Percentiles rank a stretch among this genome's conserved stretches.
Conservation (phyloP, 2,329 filamentous ascomycete genomes). For the Cercospora berteroae region DNA sequence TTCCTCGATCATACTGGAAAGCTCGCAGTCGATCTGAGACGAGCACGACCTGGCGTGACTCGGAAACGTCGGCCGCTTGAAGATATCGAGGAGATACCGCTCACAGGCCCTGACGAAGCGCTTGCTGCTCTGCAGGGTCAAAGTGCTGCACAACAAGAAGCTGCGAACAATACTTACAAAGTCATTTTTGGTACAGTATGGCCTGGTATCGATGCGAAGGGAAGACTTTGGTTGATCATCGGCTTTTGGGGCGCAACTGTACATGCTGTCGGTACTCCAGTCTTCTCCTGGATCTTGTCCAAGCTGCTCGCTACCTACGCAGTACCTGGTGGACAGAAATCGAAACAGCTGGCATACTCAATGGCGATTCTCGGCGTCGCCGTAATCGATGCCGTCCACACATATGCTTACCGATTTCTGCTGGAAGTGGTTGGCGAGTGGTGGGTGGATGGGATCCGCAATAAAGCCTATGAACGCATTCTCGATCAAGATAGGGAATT, state of each 20-base stretch:
- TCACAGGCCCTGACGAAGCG: conserved; percentile 18
- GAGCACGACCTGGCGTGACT: conserved; percentile 10
- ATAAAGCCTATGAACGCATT: conserved; percentile 65
- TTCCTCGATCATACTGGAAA: conserved; percentile 25
- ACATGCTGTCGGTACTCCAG: conserved; percentile 66
- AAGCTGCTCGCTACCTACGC: conserved; percentile 71
- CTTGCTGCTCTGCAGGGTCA: conserved; percentile 18
- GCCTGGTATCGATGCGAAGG: conserved; percentile 57
- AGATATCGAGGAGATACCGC: conserved; percentile 22
- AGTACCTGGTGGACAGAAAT: conserved; percentile 48
- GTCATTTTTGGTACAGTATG: conserved; percentile 68
- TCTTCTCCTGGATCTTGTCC: conserved; percentile 74
- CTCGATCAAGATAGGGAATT: conserved; percentile 74
- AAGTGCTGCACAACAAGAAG: conserved; percentile 3
- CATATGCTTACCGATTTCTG: conserved; percentile 66
- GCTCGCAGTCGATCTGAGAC: conserved; percentile 24
- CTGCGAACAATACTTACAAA: conserved; percentile 38
- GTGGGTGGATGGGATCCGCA: conserved; percentile 73
- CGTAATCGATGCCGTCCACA: conserved; percentile 61
- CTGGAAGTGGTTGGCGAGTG: conserved; percentile 69
- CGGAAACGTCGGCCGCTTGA: conserved; percentile 15
- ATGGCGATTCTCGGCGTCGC: conserved; percentile 68
- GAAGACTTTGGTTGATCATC: conserved; percentile 56
- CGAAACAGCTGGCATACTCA: conserved; percentile 60
- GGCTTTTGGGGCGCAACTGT: conserved; percentile 62